Percentiles rank a stretch among this genome's conserved stretches.
Conservation (phyloP, 768 basidiomycete genomes). For the Pisolithus sp. region DNA sequence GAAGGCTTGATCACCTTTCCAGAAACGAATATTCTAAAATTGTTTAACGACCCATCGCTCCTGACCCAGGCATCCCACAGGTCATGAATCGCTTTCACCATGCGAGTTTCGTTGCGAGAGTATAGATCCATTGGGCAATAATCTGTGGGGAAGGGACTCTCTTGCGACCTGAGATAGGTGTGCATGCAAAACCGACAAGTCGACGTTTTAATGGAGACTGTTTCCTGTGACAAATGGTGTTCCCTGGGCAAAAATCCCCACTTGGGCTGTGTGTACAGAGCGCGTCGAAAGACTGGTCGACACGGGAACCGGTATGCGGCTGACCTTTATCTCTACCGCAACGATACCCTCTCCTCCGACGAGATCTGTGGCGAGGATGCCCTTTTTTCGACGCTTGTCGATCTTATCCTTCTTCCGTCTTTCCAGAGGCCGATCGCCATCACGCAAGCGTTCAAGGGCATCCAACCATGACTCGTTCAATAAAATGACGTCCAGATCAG, state of each 20-base stretch:
- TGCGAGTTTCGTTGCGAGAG: slow-evolving; percentile 57
- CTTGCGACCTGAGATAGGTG: slow-evolving; percentile 42
- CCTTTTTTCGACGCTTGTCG: slow-evolving; percentile 49
- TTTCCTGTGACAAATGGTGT: slow-evolving; percentile 52
- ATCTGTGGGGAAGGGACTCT: slow-evolving; percentile 26
- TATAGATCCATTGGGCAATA: slow-evolving; percentile 94
- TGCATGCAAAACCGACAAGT: slow-evolving; percentile 95
- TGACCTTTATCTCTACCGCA: slow-evolving; percentile 89
- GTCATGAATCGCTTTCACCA: slow-evolving; percentile 54
- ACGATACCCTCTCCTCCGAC: slow-evolving; percentile 53
- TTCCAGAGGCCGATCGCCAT: slow-evolving; percentile 47
- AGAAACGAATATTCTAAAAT: slow-evolving; percentile 70
- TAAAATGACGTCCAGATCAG: slow-evolving; percentile 45
- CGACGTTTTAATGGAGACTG: slow-evolving; percentile 51
- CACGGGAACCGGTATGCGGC: slow-evolving; percentile 4
- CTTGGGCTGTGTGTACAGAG: slow-evolving; percentile 63
- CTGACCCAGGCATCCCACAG: slow-evolving; percentile 72
- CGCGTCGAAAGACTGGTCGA: neutral
- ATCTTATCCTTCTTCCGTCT: slow-evolving; percentile 54
- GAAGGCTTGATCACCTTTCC: slow-evolving; percentile 55
- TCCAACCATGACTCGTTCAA: slow-evolving; percentile 54
- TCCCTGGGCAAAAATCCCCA: slow-evolving; percentile 86
- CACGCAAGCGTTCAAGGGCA: slow-evolving; percentile 38
- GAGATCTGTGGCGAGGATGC: slow-evolving; percentile 75
- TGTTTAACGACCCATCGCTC: slow-evolving; percentile 67